phyloP scores from a whole-genome alignment of 1,284 basidiomycete species.

The Cystobasidiaceae sp. region DNA sequence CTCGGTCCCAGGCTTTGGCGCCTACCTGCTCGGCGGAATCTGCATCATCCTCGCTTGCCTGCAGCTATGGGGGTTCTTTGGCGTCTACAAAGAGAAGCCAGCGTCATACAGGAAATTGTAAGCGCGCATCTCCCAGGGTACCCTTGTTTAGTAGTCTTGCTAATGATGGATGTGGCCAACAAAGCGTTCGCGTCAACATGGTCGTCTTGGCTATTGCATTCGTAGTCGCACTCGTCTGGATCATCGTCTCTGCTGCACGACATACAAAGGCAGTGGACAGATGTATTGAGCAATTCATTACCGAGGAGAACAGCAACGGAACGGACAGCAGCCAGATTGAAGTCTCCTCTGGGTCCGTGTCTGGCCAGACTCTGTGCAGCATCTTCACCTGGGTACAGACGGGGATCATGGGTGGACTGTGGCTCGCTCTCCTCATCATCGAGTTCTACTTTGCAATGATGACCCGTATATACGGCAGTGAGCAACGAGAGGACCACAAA shows the following conservation, averaged over 20 bases:
- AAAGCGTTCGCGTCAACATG: slow-evolving; percentile 58
- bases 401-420: slow-evolving; percentile 82
- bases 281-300: slow-evolving; percentile 63
- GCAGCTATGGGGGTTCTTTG: slow-evolving; percentile 75
- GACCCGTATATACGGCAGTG: slow-evolving; percentile 64
- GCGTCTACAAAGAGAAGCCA: slow-evolving; percentile 73
- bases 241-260: slow-evolving; percentile 65
- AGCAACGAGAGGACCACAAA: slow-evolving; percentile 52
- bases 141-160: background rate
- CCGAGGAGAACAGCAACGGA: slow-evolving; percentile 41
- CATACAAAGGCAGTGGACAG: slow-evolving; percentile 64
- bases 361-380: slow-evolving; percentile 67
- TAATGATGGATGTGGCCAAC: background rate
- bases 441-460: slow-evolving; percentile 67
- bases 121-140: background rate
- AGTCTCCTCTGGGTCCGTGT: slow-evolving; percentile 37
- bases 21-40: slow-evolving; percentile 66
- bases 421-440: slow-evolving; percentile 67
- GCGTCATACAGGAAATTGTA: slow-evolving; percentile 66
- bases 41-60: slow-evolving; percentile 66
- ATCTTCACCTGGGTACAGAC: slow-evolving; percentile 86
- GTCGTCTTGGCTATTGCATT: slow-evolving; percentile 59
- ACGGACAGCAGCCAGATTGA: slow-evolving; percentile 42
- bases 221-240: slow-evolving; percentile 70
- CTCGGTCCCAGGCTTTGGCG: slow-evolving; percentile 65